Base-by-base conservation (phyloP, 1,139 yeast species). In the Pneumocystis oryctolagi region DNA sequence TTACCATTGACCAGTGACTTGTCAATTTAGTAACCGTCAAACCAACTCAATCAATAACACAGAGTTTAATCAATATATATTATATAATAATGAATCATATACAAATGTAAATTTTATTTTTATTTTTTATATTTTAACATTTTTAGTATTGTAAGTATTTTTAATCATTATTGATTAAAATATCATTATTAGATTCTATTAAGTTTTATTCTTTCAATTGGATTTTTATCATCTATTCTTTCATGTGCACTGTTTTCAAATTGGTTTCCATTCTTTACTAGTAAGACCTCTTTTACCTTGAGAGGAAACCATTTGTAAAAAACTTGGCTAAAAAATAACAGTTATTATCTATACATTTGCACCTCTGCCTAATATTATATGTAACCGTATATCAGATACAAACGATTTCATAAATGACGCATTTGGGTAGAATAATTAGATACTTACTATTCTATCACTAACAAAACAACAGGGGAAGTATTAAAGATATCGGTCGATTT, bases 161-260 rank as follows among this genome's bases (percentile, higher is more conserved):
- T 12, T 25, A 18, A 40, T 18, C 3, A 25, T 8, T 47, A 25
- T 25, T 8, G 25, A 25, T 34, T 34, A 25, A 25, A 25, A 47
- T 8, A 47, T 25, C 25, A 12, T 47, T 12, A 25, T 25, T 6
- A 47, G 55, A 86, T 87, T 56, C 83, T 84, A 1, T 81, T 88
- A 47, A 84, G 94, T 28, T 78, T 85, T 59, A 83, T 87, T 55
- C 78, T 87, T 60, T 87, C 95, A 0, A 77, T 84, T 71, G 95
- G 96, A 14, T 87, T 87, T 69, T 79, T 88, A 59, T 77, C 87
- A 64, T 84, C 87, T 61, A 84, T 87, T n/a, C 78, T 87, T 28
- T 88, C 94, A 18, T 87, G 90, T 31, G 84, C 85, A 5, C 77
- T 86, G 25, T 84, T 79, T 71, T 85, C 86, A 62, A 86, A 85